Percentiles rank a stretch among this genome's conserved stretches.
phyloP scores from a whole-genome alignment of 2,329 filamentous ascomycete species.

The Aspergillus ochraceus region DNA sequence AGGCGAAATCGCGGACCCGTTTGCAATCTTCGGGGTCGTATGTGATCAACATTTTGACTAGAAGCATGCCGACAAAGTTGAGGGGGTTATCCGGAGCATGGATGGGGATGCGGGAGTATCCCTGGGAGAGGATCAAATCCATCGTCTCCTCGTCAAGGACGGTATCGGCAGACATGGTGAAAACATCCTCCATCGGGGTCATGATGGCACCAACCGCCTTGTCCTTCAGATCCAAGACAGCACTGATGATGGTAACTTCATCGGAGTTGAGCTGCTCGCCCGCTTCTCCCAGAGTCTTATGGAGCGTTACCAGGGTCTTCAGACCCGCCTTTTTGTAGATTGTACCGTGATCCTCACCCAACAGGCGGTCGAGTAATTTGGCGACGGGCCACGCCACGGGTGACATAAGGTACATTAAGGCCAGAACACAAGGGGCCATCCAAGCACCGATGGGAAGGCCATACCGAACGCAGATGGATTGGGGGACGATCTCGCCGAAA shows the following conservation, averaged over 20 bases:
- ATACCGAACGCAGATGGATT: constrained; percentile 94
- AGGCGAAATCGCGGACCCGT: constrained; percentile 82
- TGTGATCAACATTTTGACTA: constrained; percentile 98
- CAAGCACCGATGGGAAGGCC: constrained; percentile 92
- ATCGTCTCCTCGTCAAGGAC: constrained; percentile 91
- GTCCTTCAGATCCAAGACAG: constrained; percentile 92
- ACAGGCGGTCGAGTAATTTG: constrained; percentile 87
- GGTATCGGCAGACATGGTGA: constrained; percentile 93
- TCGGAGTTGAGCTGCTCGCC: constrained; percentile 90
- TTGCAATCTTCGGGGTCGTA: constrained; percentile 94
- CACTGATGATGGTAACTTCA: constrained; percentile 97
- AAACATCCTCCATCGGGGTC: constrained; percentile 98
- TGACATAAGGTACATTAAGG: constrained; percentile 88
- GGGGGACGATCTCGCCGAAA: constrained; percentile 94
- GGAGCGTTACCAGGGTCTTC: constrained; percentile 92
- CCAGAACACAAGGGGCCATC: constrained; percentile 84
- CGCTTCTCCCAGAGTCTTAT: constrained; percentile 84
- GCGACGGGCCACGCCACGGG: constrained; percentile 93
- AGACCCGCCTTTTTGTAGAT: constrained; percentile 97
- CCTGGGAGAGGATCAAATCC: constrained; percentile 87
- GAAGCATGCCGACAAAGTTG: constrained; percentile 95
- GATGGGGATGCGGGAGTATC: constrained; percentile 95
- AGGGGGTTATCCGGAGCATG: constrained; percentile 78
- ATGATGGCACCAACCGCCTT: constrained; percentile 95
- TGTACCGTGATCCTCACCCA: constrained; percentile 93